Base-by-base conservation (phyloP, 2,329 filamentous ascomycete species). In the Chrysosporium queenslandicum region DNA sequence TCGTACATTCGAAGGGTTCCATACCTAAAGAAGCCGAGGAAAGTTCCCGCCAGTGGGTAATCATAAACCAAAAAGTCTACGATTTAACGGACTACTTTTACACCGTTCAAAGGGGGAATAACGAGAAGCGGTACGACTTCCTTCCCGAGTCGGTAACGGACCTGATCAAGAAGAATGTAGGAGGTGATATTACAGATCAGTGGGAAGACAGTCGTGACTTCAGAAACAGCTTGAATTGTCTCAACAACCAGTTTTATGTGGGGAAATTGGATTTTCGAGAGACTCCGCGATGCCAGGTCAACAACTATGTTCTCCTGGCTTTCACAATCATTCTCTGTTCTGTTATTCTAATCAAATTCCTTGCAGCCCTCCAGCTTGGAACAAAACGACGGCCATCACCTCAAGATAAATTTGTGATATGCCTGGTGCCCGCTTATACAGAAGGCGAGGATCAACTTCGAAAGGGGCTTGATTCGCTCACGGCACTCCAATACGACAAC, bases 331-430 rank as follows among this genome's bases (percentile, higher is more conserved):
- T 97, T 11, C 74, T 98, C 50, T 88, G 85, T 64, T 56, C 77
- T 0, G 86, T 96, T 56, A 90, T 97, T 58, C 64, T 82, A 47
- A 72, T 86, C 71, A 98, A 97, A 70, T 98, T 98, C 72, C 68
- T 98, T 63, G 83, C 92, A 49, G 92, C 92, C 11, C 77, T 98
- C 39, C 92, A 96, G 63, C 87, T 98, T 55, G 90, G 91, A 42
- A 89, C 89, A 4, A 96, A 96, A 73, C 81, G 87, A 54, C 83
- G 87, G 16, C 92, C 92, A 2, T 79, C 86, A 4, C 86, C 89
- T 34, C 92, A 97, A 68, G 92, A 98, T 70, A 98, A 97, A 67
- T 98, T 98, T 62, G 90, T 98, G 61, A 97, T 98, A 59, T 97
- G 92, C 70, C 89, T 96, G 68, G 89, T 98, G 29, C 92, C 92